Conservation (phyloP, 345 rosid genomes). For the Mercurialis annua region DNA sequence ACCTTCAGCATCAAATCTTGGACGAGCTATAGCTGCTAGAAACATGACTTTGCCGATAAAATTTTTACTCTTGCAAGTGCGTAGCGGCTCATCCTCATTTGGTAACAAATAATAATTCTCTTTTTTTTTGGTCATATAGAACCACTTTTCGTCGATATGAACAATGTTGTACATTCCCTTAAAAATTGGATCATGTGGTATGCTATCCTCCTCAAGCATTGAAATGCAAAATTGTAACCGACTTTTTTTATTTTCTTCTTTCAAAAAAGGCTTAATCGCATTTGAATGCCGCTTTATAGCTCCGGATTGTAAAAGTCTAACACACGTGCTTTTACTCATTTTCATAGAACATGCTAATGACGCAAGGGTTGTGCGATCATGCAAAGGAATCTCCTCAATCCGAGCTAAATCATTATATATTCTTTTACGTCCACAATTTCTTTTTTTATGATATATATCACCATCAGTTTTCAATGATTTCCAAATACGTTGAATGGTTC, state of each 20-base stretch:
- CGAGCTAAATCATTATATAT: not conserved
- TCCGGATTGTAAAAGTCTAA: not conserved
- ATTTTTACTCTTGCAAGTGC: not conserved
- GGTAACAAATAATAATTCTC: no score
- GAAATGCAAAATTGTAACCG: not conserved
- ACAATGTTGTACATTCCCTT: not conserved
- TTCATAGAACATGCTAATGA: not conserved
- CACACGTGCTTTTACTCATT: no score
- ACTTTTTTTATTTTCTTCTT: not conserved
- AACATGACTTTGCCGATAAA: not conserved
- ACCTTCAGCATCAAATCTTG: not conserved
- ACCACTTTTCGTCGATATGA: no score
- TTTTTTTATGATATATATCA: not conserved
- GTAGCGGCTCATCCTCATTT: not conserved
- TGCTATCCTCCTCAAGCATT: not conserved
- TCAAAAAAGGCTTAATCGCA: not conserved
- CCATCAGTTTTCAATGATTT: not conserved
- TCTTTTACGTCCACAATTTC: not conserved
- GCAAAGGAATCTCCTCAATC: not conserved
- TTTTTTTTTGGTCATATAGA: no score
- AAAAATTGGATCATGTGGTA: not conserved
- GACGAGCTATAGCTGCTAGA: not conserved
- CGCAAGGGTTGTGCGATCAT: not conserved
- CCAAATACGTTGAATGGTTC: not conserved
- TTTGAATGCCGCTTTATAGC: not conserved